Evolutionary conservation across 2,329 filamentous ascomycete species (phyloP).

Genomic region (Beauveria asiatica): DNA sequence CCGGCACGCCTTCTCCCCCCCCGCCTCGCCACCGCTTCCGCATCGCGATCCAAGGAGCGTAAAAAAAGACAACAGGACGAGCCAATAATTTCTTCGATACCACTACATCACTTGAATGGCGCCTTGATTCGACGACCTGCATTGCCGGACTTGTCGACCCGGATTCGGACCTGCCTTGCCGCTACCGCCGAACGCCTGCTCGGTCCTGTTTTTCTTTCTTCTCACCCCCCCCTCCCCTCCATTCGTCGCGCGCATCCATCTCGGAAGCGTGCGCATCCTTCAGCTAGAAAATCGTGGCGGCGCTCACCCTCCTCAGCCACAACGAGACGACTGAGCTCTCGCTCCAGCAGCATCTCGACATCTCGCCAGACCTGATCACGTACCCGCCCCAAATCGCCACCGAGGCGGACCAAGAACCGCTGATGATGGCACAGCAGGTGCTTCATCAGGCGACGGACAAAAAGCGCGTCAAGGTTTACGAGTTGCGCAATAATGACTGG

Average conservation of each 20-base stretch:
- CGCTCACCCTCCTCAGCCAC: conserved; percentile 46
- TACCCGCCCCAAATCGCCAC: conserved; percentile 36
- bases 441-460: conserved; percentile 59
- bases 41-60: neutral
- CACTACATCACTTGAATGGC: neutral
- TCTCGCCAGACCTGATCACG: conserved; percentile 43
- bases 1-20: conserved; percentile 1
- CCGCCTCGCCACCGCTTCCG: conserved; percentile 6
- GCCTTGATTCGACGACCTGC: neutral
- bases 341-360: conserved; percentile 51
- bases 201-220: neutral
- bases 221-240: neutral
- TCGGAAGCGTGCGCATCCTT: conserved; percentile 8
- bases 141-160: neutral
- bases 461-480: conserved; percentile 95
- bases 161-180: neutral
- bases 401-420: conserved; percentile 50
- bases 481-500: conserved; percentile 98
- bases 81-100: neutral
- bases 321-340: conserved; percentile 46
- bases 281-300: conserved; percentile 40
- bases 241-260: conserved; percentile 7
- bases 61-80: too few relatives aligned
- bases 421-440: conserved; percentile 65
- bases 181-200: neutral